phyloP scores from a whole-genome alignment of 1,284 basidiomycete genomes.

The Pterulicium gracile region DNA sequence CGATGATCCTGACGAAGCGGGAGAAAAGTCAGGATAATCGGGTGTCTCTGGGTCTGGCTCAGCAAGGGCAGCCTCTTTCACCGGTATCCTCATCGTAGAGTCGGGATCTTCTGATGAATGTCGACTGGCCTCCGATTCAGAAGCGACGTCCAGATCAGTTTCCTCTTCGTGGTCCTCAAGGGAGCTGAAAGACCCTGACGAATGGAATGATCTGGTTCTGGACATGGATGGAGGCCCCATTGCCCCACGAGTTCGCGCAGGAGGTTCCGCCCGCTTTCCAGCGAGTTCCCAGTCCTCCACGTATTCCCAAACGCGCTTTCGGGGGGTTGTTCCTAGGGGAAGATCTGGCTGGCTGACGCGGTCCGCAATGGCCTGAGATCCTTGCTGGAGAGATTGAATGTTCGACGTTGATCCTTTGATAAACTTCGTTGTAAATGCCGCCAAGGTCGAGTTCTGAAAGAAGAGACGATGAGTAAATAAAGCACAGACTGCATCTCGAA shows the following conservation, averaged over 20 bases:
- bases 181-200: too few species aligned
- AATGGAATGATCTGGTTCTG: too few species aligned
- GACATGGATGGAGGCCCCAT: background rate
- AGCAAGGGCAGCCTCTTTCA: too few species aligned
- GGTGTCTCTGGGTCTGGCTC: background rate
- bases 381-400: constrained; percentile 37
- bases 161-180: too few species aligned
- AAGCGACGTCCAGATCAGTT: too few species aligned
- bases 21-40: background rate
- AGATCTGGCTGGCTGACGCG: constrained; percentile 51
- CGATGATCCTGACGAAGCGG: background rate
- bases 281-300: constrained; percentile 62
- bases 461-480: background rate
- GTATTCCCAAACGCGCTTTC: constrained; percentile 59
- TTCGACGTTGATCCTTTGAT: constrained; percentile 26
- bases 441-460: constrained; percentile 28
- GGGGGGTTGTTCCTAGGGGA: constrained; percentile 60
- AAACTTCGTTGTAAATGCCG: constrained; percentile 29
- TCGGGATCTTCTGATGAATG: too few species aligned
- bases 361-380: constrained; percentile 39
- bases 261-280: constrained; percentile 24
- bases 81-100: too few species aligned
- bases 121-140: too few species aligned
- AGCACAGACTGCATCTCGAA: constrained; percentile 1
- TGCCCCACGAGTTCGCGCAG: background rate